Evolutionary conservation across 2,329 filamentous ascomycete genomes (phyloP).

Genomic region (Sarocladium brachiariae): DNA sequence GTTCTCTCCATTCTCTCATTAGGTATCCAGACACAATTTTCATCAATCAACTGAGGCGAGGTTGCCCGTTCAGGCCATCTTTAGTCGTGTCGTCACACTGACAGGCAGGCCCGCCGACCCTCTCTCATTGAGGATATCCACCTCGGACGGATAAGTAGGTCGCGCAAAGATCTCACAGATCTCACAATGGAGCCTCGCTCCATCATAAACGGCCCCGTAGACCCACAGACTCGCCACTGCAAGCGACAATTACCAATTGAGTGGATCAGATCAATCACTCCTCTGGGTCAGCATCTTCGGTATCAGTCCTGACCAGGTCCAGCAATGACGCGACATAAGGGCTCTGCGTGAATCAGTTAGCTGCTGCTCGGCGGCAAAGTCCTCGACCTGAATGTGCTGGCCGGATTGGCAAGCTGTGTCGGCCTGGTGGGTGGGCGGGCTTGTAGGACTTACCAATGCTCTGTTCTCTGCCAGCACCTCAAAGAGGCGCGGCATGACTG

Average conservation of each 20-base stretch:
- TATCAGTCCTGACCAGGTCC: constrained; percentile 23
- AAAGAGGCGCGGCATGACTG: constrained; percentile 56
- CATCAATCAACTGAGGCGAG: no score
- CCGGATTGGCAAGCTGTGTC: background rate
- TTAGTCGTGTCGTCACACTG: background rate
- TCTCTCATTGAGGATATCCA: constrained; percentile 2
- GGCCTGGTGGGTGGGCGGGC: background rate
- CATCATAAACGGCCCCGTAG: background rate
- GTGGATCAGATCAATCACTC: constrained; percentile 6
- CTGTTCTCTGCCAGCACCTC: constrained; percentile 66
- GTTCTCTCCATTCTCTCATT: no score
- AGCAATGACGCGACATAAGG: constrained; percentile 34
- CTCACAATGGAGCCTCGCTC: constrained; percentile 7
- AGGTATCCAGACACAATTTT: no score
- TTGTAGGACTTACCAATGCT: constrained; percentile 41
- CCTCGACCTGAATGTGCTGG: background rate
- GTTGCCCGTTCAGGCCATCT: background rate
- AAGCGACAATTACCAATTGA: background rate
- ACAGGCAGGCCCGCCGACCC: background rate
- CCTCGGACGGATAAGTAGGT: constrained; percentile 4
- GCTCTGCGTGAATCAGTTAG: constrained; percentile 20
- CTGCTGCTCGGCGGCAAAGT: background rate
- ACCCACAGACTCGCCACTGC: constrained; percentile 6
- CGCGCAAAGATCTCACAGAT: constrained; percentile 9
- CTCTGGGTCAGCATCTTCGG: background rate